These are phyloP conservation scores for Aquilaria yunnanensis DNA, from an alignment of 345 rosid genomes.

Conservation along the genomic window DNA sequence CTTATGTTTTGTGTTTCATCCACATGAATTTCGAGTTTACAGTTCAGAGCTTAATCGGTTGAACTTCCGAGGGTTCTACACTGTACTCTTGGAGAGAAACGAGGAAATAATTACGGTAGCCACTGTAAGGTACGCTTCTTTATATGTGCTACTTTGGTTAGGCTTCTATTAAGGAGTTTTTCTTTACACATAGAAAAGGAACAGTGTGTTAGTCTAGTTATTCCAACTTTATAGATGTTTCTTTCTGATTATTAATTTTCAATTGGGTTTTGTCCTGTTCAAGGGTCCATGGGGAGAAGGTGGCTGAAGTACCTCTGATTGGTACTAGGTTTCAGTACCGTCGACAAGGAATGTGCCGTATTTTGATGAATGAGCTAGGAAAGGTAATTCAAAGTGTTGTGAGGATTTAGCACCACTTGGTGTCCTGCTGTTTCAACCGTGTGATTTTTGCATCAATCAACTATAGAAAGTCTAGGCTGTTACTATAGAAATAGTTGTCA, in stretches of 20 bases:
- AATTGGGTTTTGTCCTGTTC: slow-evolving; percentile 14
- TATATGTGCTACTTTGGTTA: background rate
- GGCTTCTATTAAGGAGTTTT: slow-evolving; percentile 2
- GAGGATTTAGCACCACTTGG: too few relatives aligned
- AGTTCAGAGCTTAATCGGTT: slow-evolving; percentile 56
- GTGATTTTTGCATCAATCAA: too few relatives aligned
- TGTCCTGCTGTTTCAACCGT: too few relatives aligned
- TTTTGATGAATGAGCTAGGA: slow-evolving; percentile 50
- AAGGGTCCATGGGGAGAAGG: slow-evolving; percentile 58
- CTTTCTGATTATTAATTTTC: slow-evolving; percentile 16
- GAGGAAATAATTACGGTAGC: slow-evolving; percentile 66
- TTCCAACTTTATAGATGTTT: slow-evolving; percentile 2
- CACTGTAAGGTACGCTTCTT: slow-evolving; percentile 46
- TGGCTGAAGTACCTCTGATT: slow-evolving; percentile 64
- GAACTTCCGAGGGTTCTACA: slow-evolving; percentile 68
- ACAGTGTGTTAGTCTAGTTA: background rate
- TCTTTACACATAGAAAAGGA: slow-evolving; percentile 9
- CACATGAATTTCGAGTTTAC: slow-evolving; percentile 11
- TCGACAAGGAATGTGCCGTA: slow-evolving; percentile 55
- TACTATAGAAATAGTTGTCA: too few relatives aligned
- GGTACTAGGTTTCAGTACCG: slow-evolving; percentile 47
- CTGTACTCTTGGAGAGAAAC: slow-evolving; percentile 51
- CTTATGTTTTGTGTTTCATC: background rate
- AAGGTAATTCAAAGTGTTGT: slow-evolving; percentile 34
- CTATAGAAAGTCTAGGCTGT: too few relatives aligned